Evolutionary conservation across 2,329 filamentous ascomycete genomes (phyloP).

Genomic region (Alternaria postmessia): DNA sequence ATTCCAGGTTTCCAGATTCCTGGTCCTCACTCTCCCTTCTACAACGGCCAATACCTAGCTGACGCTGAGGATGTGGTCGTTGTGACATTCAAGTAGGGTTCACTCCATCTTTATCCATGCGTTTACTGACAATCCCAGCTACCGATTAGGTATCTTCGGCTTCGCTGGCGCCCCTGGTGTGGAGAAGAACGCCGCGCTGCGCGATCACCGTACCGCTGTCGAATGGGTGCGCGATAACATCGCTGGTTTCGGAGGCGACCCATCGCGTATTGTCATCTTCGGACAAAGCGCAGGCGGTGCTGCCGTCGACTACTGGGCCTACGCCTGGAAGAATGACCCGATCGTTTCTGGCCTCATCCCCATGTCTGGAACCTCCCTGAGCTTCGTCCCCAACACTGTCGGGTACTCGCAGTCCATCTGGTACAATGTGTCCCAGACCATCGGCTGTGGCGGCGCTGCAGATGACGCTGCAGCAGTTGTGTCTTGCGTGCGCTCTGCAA

Average conservation of each 20-base stretch:
- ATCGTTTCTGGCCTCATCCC: constrained; percentile 60
- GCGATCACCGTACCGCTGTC: constrained; percentile 37
- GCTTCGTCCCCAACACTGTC: constrained; percentile 39
- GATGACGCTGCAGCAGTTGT: constrained; percentile 39
- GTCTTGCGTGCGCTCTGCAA: constrained; percentile 48
- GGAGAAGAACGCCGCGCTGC: constrained; percentile 49
- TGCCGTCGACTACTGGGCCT: constrained; percentile 59
- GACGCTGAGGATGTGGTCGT: constrained; percentile 41
- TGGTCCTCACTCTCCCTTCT: constrained; percentile 35
- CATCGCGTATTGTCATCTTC: constrained; percentile 49
- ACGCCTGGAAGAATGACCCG: constrained; percentile 58
- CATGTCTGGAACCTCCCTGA: constrained; percentile 57
- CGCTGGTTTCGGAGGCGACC: constrained; percentile 51
- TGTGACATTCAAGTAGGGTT: constrained; percentile 36
- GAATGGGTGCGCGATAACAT: constrained; percentile 55
- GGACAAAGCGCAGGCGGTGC: constrained; percentile 52
- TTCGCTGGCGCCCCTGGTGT: constrained; percentile 49
- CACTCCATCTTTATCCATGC: neutral
- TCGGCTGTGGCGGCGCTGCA: constrained; percentile 46
- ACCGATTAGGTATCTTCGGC: constrained; percentile 52
- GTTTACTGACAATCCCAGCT: constrained; percentile 25
- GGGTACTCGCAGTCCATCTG: constrained; percentile 37
- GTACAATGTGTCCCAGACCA: constrained; percentile 49
- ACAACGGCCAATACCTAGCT: constrained; percentile 39
- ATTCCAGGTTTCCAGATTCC: constrained; percentile 34